Conservation (phyloP, 2,329 filamentous ascomycete species). For the Metarhizium robertsii region DNA sequence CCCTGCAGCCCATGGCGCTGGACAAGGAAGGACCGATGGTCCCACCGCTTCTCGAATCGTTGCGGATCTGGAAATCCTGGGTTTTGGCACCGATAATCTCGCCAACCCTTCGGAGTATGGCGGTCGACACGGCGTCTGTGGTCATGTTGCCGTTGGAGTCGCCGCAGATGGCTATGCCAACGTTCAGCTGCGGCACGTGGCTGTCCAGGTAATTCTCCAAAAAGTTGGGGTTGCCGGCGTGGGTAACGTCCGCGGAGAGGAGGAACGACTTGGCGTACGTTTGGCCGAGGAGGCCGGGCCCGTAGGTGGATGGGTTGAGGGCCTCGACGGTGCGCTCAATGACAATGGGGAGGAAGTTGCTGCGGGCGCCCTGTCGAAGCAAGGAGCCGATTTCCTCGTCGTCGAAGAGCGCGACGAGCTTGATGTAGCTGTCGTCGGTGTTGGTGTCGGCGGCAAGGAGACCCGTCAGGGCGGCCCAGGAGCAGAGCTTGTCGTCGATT, state of each 20-base stretch:
- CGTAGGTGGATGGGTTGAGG: constrained; percentile 42
- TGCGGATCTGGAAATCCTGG: constrained; percentile 91
- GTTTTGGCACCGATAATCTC: constrained; percentile 61
- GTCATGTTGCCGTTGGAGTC: constrained; percentile 96
- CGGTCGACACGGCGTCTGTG: constrained; percentile 77
- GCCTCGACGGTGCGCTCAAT: constrained; percentile 75
- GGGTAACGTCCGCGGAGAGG: constrained; percentile 84
- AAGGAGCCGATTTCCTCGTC: constrained; percentile 93
- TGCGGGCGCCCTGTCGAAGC: constrained; percentile 78
- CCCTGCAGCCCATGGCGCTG: constrained; percentile 67
- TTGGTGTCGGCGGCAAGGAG: constrained; percentile 57
- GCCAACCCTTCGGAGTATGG: constrained; percentile 70
- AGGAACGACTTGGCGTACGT: constrained; percentile 91
- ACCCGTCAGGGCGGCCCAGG: constrained; percentile 79
- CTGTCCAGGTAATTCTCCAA: constrained; percentile 67
- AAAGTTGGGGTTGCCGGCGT: constrained; percentile 95
- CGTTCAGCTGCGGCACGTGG: constrained; percentile 86
- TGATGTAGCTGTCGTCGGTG: constrained; percentile 60
- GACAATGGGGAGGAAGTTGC: constrained; percentile 76
- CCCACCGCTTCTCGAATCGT: constrained; percentile 80
- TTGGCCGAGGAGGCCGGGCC: constrained; percentile 59
- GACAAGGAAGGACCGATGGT: constrained; percentile 92
- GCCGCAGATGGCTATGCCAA: constrained; percentile 69
- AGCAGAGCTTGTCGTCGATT: constrained; percentile 97
- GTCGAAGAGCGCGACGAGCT: constrained; percentile 90